A percentile compares a stretch with the other conserved stretches of the same genome.
These are phyloP conservation scores for Talaromyces sp. DNA, from an alignment of 2,329 filamentous ascomycete species.

Conservation along the genomic window DNA sequence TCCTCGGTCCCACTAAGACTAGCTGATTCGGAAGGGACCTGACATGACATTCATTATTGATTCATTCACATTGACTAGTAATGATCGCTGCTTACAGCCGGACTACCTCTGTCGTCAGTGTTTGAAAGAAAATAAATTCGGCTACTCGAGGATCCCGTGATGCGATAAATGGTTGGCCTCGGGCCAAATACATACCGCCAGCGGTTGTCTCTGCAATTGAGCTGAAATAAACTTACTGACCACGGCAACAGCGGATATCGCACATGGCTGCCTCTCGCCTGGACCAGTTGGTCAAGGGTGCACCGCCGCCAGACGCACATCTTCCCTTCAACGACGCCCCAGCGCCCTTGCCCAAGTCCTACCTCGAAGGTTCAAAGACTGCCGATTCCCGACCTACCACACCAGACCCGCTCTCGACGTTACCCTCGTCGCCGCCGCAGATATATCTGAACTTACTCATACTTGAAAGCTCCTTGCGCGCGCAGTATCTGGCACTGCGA, in stretches of 20 bases:
- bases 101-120: no score
- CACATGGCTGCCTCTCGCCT: constrained; percentile 62
- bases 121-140: background rate
- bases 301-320: constrained; percentile 62
- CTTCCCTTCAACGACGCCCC: constrained; percentile 43
- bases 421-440: constrained; percentile 88
- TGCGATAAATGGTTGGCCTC: constrained; percentile 14
- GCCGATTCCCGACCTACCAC: constrained; percentile 45
- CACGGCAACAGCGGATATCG: background rate
- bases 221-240: constrained; percentile 1
- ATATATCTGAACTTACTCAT: constrained; percentile 98
- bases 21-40: background rate
- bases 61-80: background rate
- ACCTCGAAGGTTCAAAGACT: constrained; percentile 27
- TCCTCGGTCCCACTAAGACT: background rate
- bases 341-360: constrained; percentile 31
- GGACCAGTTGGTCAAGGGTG: constrained; percentile 90
- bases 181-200: constrained; percentile 1
- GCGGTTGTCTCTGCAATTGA: constrained; percentile 5
- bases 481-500: constrained; percentile 87
- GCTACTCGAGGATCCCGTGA: background rate
- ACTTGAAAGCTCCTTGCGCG: constrained; percentile 87
- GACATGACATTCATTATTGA: constrained; percentile 1
- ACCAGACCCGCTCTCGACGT: constrained; percentile 69
- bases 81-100: background rate